Evolutionary conservation across 164 flowering plant species (phyloP).

Genomic region (Nymphaea colorata): DNA sequence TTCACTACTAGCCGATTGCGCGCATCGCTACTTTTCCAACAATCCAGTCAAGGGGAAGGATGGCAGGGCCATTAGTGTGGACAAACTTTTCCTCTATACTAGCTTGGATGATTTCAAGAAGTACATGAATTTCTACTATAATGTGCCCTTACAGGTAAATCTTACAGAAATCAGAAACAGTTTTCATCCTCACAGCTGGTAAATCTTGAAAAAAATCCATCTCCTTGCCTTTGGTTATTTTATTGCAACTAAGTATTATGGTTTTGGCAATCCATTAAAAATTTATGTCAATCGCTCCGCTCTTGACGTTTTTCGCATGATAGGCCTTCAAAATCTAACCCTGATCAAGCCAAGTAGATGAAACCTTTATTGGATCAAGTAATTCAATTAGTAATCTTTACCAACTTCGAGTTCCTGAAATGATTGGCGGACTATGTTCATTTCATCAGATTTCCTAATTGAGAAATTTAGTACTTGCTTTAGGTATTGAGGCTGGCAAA

Average conservation of each 20-base stretch:
- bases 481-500: constrained; percentile 35
- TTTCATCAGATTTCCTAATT: too few relatives aligned
- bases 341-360: too few relatives aligned
- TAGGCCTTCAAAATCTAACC: too few relatives aligned
- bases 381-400: too few relatives aligned
- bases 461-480: neutral
- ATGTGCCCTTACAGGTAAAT: constrained; percentile 39
- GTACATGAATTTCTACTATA: constrained; percentile 36
- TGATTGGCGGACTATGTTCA: too few relatives aligned
- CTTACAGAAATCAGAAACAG: neutral
- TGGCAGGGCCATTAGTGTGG: constrained; percentile 34
- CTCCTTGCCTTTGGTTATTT: neutral
- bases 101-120: constrained; percentile 32
- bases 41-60: constrained; percentile 39
- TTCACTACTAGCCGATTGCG: constrained; percentile 9
- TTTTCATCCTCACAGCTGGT: neutral
- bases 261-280: too few relatives aligned
- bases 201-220: neutral
- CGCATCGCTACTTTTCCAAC: constrained; percentile 24
- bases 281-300: too few relatives aligned
- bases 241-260: too few relatives aligned
- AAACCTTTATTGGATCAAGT: too few relatives aligned
- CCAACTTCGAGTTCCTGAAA: too few relatives aligned
- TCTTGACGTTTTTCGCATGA: too few relatives aligned
- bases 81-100: constrained; percentile 12